phyloP scores from a whole-genome alignment of 2,329 filamentous ascomycete species.

The Aspergillus udagawae region DNA sequence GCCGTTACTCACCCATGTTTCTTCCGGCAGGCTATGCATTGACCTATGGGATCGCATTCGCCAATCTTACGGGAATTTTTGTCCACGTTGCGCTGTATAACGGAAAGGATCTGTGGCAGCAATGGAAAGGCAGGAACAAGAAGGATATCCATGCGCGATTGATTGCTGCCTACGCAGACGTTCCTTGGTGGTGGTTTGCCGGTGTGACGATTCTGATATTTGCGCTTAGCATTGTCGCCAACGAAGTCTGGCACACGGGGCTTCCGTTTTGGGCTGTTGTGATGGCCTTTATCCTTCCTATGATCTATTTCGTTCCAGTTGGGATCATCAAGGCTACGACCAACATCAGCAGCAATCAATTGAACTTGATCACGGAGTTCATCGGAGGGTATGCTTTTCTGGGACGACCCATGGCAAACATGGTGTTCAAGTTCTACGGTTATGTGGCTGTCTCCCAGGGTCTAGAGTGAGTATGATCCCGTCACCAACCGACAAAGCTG shows the following conservation, averaged over 20 bases:
- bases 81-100: conserved; percentile 37
- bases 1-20: conserved; percentile 62
- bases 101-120: conserved; percentile 32
- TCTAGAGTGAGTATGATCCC: conserved; percentile 36
- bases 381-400: conserved; percentile 48
- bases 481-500: neutral
- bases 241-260: conserved; percentile 43
- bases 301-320: conserved; percentile 46
- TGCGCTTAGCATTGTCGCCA: conserved; percentile 34
- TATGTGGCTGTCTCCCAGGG: conserved; percentile 65
- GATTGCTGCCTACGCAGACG: conserved; percentile 38
- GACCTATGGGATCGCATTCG: conserved; percentile 61
- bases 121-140: conserved; percentile 31
- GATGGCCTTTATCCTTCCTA: conserved; percentile 43
- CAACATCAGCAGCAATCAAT: conserved; percentile 46
- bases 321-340: conserved; percentile 48
- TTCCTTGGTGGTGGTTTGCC: conserved; percentile 47
- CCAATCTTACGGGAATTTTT: conserved; percentile 58
- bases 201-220: conserved; percentile 37
- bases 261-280: conserved; percentile 46
- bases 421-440: conserved; percentile 69
- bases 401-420: conserved; percentile 46
- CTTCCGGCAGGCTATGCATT: conserved; percentile 57
- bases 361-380: conserved; percentile 48
- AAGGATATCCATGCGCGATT: conserved; percentile 43